Percentiles rank a stretch among this genome's conserved stretches.
Evolutionary conservation across 441 rosid species (phyloP).

Genomic region (Pelargonium myrrhifolium): DNA sequence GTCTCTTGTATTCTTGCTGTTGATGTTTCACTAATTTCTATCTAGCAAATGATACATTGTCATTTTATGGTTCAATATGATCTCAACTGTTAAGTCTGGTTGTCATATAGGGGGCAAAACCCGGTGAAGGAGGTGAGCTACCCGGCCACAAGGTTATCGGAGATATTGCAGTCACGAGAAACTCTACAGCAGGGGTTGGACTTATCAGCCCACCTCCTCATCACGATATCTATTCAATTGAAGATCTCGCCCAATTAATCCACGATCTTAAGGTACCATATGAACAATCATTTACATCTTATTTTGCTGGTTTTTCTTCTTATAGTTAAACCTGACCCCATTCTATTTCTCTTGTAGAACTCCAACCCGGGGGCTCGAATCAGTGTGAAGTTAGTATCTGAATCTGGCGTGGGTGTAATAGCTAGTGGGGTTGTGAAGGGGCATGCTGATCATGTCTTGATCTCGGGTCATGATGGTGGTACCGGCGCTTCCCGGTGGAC

Average conservation of each 20-base stretch:
- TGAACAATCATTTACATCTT: not conserved
- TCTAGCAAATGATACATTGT: constrained; percentile 13
- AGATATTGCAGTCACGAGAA: constrained; percentile 94
- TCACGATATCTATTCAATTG: constrained; percentile 98
- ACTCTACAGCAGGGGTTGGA: constrained; percentile 99
- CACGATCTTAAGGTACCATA: constrained; percentile 89
- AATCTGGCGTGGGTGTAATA: constrained; percentile 99
- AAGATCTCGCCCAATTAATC: constrained; percentile 97
- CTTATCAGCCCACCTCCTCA: constrained; percentile 99
- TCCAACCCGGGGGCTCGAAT: constrained; percentile 92
- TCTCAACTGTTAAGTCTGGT: not conserved
- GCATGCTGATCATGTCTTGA: constrained; percentile 96
- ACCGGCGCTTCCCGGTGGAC: constrained; percentile 99
- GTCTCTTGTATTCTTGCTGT: not conserved
- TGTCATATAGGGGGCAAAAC: constrained; percentile 88
- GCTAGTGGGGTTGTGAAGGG: constrained; percentile 99
- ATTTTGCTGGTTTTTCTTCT: not conserved
- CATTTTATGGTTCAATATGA: constrained; percentile 36
- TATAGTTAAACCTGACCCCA: constrained; percentile 8
- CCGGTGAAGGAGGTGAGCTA: constrained; percentile 99
- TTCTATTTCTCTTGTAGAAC: constrained; percentile 43
- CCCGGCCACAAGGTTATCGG: constrained; percentile 99
- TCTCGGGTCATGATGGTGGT: constrained; percentile 99
- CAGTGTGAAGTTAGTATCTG: constrained; percentile 95
- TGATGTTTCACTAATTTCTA: too few species aligned